Percentiles rank a stretch among this genome's conserved stretches.
Conservation (phyloP, 2,329 filamentous ascomycete species). For the Diplodia seriata region DNA sequence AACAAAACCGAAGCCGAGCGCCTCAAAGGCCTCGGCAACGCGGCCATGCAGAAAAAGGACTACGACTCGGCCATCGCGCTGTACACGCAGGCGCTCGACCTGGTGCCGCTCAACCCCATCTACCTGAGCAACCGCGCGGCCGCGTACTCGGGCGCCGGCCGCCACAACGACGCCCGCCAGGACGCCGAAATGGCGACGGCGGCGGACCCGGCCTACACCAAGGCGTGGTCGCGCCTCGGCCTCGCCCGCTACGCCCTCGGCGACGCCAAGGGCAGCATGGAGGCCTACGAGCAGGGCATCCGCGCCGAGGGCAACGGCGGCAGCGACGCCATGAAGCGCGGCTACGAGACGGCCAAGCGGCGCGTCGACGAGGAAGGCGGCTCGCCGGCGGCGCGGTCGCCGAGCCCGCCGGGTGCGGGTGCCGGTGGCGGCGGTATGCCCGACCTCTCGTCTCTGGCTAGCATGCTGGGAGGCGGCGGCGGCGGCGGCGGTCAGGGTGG, state of each 20-base stretch:
- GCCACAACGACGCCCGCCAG: constrained; percentile 82
- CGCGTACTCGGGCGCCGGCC: constrained; percentile 82
- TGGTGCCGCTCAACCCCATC: constrained; percentile 87
- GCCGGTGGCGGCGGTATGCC: constrained; percentile 53
- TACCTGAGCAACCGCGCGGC: constrained; percentile 98
- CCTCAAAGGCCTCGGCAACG: constrained; percentile 90
- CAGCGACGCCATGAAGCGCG: constrained; percentile 96
- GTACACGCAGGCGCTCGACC: constrained; percentile 84
- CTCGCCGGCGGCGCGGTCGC: constrained; percentile 34
- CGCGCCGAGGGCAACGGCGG: constrained; percentile 93
- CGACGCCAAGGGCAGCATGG: constrained; percentile 89
- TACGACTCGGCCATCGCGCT: constrained; percentile 81
- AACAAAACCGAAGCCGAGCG: constrained; percentile 80
- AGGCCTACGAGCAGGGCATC: constrained; percentile 92
- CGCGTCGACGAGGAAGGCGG: constrained; percentile 80
- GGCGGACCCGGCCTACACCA: constrained; percentile 91
- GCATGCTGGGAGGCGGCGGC: constrained; percentile 63
- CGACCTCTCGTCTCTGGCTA: constrained; percentile 50
- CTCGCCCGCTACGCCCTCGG: constrained; percentile 91
- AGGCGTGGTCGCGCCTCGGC: constrained; percentile 94
- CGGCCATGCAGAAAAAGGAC: constrained; percentile 93
- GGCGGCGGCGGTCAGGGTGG: constrained; percentile 65
- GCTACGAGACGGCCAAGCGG: constrained; percentile 89
- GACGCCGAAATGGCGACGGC: constrained; percentile 91
- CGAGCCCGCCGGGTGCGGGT: constrained; percentile 41